A percentile compares a stretch with the other conserved stretches of the same genome.
phyloP scores from a whole-genome alignment of 345 rosid genomes.

The Atalantia buxifolia region DNA sequence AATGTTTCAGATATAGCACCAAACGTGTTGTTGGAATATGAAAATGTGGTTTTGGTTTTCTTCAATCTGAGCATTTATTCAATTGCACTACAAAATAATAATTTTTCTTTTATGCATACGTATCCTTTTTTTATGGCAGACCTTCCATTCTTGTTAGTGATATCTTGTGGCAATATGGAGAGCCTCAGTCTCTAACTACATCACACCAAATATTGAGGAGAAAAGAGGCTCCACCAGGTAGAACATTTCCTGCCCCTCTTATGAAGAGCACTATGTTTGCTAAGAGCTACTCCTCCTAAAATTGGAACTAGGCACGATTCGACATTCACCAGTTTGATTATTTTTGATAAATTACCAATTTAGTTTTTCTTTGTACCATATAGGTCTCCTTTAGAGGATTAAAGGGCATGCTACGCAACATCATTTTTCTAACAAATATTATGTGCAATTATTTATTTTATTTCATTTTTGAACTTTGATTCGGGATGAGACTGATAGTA shows the following conservation, averaged over 20 bases:
- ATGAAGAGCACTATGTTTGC: background rate
- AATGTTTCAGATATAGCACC: background rate
- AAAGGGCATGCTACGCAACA: too few species aligned
- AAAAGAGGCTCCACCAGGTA: conserved; percentile 49
- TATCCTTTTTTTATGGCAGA: conserved; percentile 33
- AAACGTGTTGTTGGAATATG: background rate
- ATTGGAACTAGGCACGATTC: background rate
- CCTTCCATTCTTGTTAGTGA: conserved; percentile 77
- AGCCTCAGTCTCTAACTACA: conserved; percentile 29
- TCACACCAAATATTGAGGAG: conserved; percentile 49
- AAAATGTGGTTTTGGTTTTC: background rate
- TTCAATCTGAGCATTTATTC: background rate
- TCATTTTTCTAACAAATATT: too few species aligned
- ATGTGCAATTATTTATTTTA: too few species aligned
- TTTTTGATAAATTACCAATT: background rate
- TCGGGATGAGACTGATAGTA: background rate
- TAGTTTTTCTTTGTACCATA: background rate
- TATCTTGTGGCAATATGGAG: conserved; percentile 48
- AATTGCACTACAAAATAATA: background rate
- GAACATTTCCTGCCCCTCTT: background rate
- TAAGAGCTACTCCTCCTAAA: background rate
- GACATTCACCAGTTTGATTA: background rate
- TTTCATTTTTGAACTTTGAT: background rate
- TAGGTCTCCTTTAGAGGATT: background rate
- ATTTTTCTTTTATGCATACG: background rate